phyloP scores from a whole-genome alignment of 129 eudicot species.

The Ambrosia trifida region DNA sequence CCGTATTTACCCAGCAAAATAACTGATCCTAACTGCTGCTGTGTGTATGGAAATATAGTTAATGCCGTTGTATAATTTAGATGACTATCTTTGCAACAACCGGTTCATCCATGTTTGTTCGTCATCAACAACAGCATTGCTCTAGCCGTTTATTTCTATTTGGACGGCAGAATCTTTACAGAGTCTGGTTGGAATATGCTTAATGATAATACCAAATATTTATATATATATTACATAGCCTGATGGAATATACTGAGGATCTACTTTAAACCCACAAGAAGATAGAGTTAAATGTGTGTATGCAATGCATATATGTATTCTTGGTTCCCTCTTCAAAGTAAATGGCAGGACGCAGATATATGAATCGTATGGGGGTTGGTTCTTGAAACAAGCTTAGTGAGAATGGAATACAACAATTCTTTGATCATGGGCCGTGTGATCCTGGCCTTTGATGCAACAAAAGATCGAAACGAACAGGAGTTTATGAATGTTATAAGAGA shows the following conservation, averaged over 20 bases:
- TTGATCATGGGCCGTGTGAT: slow-evolving; percentile 53
- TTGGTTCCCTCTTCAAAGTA: neutral
- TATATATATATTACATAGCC: neutral
- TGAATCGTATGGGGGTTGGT: neutral
- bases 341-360: neutral
- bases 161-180: slow-evolving; percentile 12
- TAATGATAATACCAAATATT: neutral
- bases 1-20: too few relatives aligned
- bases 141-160: neutral
- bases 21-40: too few relatives aligned
- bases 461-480: slow-evolving; percentile 52
- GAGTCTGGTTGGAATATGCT: slow-evolving; percentile 3
- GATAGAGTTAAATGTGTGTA: neutral
- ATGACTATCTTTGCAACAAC: too few relatives aligned
- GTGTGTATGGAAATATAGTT: too few relatives aligned
- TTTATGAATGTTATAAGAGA: slow-evolving; percentile 40
- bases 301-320: neutral
- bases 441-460: slow-evolving; percentile 68
- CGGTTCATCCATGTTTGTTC: neutral
- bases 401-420: slow-evolving; percentile 31
- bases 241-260: slow-evolving; percentile 23
- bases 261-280: slow-evolving; percentile 1
- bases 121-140: slow-evolving; percentile 15
- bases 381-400: slow-evolving; percentile 1
- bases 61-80: too few relatives aligned